Evolutionary conservation across 2,329 filamentous ascomycete genomes (phyloP).

Genomic region (Pyricularia grisea): DNA sequence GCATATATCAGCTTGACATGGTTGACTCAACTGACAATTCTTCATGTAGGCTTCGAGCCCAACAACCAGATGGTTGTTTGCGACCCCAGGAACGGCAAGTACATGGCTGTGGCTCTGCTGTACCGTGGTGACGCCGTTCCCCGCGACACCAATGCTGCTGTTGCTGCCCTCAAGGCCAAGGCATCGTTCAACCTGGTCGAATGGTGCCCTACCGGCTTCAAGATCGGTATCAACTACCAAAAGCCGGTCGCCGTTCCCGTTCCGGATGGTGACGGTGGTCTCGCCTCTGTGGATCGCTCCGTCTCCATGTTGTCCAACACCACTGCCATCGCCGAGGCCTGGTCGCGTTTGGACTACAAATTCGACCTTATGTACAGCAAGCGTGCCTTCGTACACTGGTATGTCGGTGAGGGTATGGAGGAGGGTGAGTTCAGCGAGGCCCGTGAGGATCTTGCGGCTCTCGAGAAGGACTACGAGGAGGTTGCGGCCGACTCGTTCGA

Average conservation of each 20-base stretch:
- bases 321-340: slow-evolving; percentile 64
- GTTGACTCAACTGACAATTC: neutral
- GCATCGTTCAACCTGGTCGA: slow-evolving; percentile 64
- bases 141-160: slow-evolving; percentile 58
- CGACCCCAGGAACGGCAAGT: slow-evolving; percentile 65
- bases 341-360: slow-evolving; percentile 64
- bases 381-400: slow-evolving; percentile 70
- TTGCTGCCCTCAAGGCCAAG: slow-evolving; percentile 61
- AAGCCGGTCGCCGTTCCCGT: slow-evolving; percentile 52
- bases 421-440: slow-evolving; percentile 85
- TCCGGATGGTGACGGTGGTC: slow-evolving; percentile 33
- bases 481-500: slow-evolving; percentile 65
- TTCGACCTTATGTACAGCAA: slow-evolving; percentile 74
- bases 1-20: neutral
- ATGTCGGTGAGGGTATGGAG: slow-evolving; percentile 86
- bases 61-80: slow-evolving; percentile 75
- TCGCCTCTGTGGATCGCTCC: slow-evolving; percentile 52
- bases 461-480: slow-evolving; percentile 84
- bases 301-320: slow-evolving; percentile 69
- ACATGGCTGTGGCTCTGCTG: slow-evolving; percentile 65
- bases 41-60: slow-evolving; percentile 50
- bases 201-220: slow-evolving; percentile 69
- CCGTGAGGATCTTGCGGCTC: slow-evolving; percentile 73
- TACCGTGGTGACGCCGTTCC: slow-evolving; percentile 66
- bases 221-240: slow-evolving; percentile 69